Evolutionary conservation across 2,329 filamentous ascomycete genomes (phyloP).

Genomic region (Geosmithia morbida): DNA sequence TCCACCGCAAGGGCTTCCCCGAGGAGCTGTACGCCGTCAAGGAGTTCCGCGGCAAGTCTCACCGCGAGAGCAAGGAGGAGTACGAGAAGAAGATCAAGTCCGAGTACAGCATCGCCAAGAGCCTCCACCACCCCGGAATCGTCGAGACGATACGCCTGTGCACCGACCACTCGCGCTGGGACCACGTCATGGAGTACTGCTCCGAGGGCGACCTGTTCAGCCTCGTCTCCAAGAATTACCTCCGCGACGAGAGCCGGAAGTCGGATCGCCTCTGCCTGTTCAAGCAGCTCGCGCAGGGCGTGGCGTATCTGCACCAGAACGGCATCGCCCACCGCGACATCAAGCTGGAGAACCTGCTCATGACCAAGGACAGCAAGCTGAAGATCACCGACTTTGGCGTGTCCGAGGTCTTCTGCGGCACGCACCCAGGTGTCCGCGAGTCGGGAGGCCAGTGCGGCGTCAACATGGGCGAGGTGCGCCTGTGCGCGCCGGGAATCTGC

Average conservation of each 20-base stretch:
- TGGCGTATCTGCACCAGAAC: constrained; percentile 67
- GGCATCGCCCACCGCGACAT: constrained; percentile 86
- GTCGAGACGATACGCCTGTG: constrained; percentile 69
- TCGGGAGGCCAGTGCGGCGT: constrained; percentile 60
- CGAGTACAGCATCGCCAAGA: constrained; percentile 79
- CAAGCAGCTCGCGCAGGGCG: constrained; percentile 74
- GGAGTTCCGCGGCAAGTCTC: constrained; percentile 64
- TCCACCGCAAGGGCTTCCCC: constrained; percentile 53
- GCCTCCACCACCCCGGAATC: constrained; percentile 74
- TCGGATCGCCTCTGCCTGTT: constrained; percentile 70
- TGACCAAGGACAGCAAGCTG: constrained; percentile 65
- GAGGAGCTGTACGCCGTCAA: constrained; percentile 71
- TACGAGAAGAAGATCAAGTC: constrained; percentile 86
- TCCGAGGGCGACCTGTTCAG: constrained; percentile 66
- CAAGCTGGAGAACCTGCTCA: constrained; percentile 75
- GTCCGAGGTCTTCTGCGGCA: constrained; percentile 71
- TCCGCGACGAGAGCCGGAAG: constrained; percentile 47
- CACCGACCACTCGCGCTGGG: constrained; percentile 62
- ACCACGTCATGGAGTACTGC: constrained; percentile 91
- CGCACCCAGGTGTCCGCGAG: constrained; percentile 63
- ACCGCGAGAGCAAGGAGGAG: constrained; percentile 54
- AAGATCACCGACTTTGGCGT: constrained; percentile 91
- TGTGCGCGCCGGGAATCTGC: constrained; percentile 68
- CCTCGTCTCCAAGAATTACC: constrained; percentile 57
- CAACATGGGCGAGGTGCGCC: constrained; percentile 55